Evolutionary conservation across 345 rosid species (phyloP).

Genomic region (Eucalyptus sp.): DNA sequence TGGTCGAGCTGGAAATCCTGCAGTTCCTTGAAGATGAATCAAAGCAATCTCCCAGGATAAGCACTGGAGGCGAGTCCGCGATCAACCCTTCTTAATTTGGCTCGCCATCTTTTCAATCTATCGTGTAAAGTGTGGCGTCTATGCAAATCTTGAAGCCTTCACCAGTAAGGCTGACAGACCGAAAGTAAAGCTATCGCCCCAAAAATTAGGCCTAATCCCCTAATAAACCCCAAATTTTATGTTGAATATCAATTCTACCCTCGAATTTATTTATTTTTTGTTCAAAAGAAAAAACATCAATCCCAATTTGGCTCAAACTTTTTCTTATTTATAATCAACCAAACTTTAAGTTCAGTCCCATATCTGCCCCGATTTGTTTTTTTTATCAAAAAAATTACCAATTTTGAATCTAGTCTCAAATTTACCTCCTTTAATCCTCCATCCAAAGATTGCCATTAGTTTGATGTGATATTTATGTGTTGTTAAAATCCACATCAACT

Average conservation of each 20-base stretch:
- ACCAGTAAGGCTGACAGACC: neutral
- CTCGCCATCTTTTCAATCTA: neutral
- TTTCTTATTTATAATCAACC: too few species aligned
- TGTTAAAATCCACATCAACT: neutral
- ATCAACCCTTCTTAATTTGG: neutral
- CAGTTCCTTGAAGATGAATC: neutral
- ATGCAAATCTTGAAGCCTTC: neutral
- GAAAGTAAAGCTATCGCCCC: neutral
- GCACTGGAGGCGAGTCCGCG: neutral
- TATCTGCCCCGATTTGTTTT: rapidly evolving
- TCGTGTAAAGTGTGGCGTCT: neutral
- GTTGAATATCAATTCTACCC: neutral
- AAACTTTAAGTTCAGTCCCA: neutral
- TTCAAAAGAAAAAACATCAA: neutral
- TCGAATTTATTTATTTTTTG: neutral
- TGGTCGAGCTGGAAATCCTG: neutral
- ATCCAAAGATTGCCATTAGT: neutral
- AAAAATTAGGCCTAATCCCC: neutral
- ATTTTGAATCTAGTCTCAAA: neutral
- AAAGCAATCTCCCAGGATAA: neutral
- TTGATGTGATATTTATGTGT: neutral
- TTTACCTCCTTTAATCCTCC: neutral
- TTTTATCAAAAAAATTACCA: neutral
- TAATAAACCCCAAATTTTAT: neutral
- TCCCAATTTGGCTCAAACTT: neutral